phyloP scores from a whole-genome alignment of 78 protist genomes.

The Dictyostelium firmibasis region DNA sequence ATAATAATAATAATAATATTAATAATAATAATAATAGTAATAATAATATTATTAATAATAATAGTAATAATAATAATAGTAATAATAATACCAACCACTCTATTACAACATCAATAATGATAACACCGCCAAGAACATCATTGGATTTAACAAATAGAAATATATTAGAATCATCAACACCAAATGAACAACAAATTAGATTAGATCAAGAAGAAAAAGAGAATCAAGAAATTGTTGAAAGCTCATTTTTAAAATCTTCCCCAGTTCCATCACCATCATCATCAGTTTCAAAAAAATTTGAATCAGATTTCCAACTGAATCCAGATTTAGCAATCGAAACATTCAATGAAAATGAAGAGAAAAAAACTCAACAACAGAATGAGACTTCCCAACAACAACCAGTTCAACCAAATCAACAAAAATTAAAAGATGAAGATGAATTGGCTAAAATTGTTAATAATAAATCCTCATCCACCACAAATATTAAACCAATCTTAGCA shows the following conservation, averaged over 20 bases:
- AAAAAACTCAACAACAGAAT: not conserved
- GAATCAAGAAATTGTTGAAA: not conserved
- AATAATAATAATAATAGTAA: not conserved
- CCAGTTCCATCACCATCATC: slow-evolving; percentile 61
- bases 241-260: slow-evolving; percentile 26
- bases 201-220: not conserved
- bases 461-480: not conserved
- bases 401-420: not conserved
- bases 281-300: slow-evolving; percentile 17
- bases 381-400: not conserved
- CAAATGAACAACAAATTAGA: not conserved
- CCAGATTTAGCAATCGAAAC: slow-evolving; percentile 22
- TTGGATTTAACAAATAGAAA: not conserved
- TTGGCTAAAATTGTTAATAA: not conserved
- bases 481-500: not conserved
- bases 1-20: not conserved
- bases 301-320: slow-evolving; percentile 15
- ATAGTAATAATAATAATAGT: not conserved
- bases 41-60: not conserved
- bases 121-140: not conserved
- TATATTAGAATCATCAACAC: not conserved
- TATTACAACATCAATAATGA: not conserved
- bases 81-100: not conserved
- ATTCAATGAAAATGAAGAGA: not conserved
- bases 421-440: not conserved